Evolutionary conservation across 257 asterid genomes (phyloP).

Genomic region (Ilex asprella): DNA sequence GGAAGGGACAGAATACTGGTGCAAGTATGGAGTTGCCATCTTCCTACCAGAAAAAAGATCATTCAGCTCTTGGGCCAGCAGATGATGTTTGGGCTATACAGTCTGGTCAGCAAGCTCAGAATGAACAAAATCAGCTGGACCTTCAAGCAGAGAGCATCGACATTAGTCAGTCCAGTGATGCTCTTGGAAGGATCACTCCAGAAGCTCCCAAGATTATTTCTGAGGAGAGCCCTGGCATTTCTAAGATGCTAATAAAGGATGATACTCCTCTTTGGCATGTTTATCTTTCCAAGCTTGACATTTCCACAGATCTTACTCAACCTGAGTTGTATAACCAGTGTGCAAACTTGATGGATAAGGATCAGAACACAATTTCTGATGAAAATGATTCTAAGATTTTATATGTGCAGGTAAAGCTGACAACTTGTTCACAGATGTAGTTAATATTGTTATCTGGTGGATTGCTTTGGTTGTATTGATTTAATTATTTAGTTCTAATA

Average conservation of each 20-base stretch:
- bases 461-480: neutral
- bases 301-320: slow-evolving; percentile 78
- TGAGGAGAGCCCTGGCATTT: slow-evolving; percentile 24
- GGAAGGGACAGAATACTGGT: slow-evolving; percentile 61
- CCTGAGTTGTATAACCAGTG: slow-evolving; percentile 62
- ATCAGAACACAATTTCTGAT: slow-evolving; percentile 28
- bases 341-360: slow-evolving; percentile 38
- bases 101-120: slow-evolving; percentile 35
- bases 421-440: neutral
- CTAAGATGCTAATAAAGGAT: slow-evolving; percentile 35
- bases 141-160: slow-evolving; percentile 42
- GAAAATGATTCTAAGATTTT: slow-evolving; percentile 39
- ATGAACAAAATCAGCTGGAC: slow-evolving; percentile 40
- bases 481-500: neutral
- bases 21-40: slow-evolving; percentile 48
- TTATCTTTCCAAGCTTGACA: slow-evolving; percentile 78
- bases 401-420: slow-evolving; percentile 56
- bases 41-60: slow-evolving; percentile 52
- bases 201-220: slow-evolving; percentile 25
- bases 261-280: slow-evolving; percentile 31
- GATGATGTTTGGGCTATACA: slow-evolving; percentile 44
- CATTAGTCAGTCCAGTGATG: slow-evolving; percentile 28
- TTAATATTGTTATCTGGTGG: slow-evolving; percentile 1
- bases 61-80: slow-evolving; percentile 25
- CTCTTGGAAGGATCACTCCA: slow-evolving; percentile 28